These are phyloP conservation scores for Diospyros kaki DNA, from an alignment of 148 eudicot species.

Conservation along the genomic window DNA sequence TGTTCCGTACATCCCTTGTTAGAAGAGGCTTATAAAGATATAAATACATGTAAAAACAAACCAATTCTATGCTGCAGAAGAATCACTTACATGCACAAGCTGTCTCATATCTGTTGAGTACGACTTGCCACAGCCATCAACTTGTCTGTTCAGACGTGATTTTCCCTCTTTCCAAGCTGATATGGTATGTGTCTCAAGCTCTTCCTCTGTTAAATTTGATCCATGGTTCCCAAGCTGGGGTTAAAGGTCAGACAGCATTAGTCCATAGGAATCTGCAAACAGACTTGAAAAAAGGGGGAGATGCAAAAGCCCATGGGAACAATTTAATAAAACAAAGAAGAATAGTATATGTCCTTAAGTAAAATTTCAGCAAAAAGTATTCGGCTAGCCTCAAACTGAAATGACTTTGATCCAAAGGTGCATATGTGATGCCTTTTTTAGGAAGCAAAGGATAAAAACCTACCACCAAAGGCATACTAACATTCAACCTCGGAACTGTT, in stretches of 20 bases:
- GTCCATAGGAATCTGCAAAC: background rate
- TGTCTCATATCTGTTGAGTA: slow-evolving; percentile 24
- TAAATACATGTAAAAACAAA: background rate
- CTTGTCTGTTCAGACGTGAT: slow-evolving; percentile 45
- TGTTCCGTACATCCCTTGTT: background rate
- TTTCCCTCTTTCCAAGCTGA: slow-evolving; percentile 90
- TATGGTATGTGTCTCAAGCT: slow-evolving; percentile 81
- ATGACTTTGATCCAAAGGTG: no score
- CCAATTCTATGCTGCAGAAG: background rate
- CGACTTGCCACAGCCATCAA: slow-evolving; percentile 39
- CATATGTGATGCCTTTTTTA: no score
- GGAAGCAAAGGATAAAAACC: background rate
- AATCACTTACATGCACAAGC: slow-evolving; percentile 60
- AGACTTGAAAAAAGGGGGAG: background rate
- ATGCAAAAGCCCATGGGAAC: background rate
- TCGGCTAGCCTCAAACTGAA: background rate
- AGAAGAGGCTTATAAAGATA: background rate
- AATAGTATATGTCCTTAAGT: background rate
- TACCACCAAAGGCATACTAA: background rate
- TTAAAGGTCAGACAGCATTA: slow-evolving; percentile 5
- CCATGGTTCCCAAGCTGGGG: slow-evolving; percentile 79
- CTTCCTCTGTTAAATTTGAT: slow-evolving; percentile 82
- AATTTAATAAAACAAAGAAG: background rate
- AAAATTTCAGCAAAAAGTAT: background rate
- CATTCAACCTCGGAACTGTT: no score